Conservation (phyloP, 306 rosid genomes). For the Cyamopsis tetragonoloba region DNA sequence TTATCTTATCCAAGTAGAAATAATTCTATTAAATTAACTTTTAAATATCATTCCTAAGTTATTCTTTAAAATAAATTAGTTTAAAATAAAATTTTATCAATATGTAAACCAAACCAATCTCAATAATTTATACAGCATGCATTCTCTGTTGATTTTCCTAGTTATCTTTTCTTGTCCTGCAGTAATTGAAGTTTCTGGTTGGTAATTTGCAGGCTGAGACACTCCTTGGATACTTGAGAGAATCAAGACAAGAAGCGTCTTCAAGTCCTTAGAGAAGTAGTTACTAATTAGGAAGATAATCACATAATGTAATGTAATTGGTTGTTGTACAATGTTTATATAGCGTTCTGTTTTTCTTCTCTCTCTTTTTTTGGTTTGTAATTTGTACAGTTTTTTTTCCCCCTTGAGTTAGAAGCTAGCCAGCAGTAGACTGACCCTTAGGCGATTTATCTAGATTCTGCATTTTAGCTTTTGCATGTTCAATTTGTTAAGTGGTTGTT, state of each 20-base stretch:
- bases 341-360: too few relatives aligned
- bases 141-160: not conserved
- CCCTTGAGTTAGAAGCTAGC: slow-evolving; percentile 37
- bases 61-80: not conserved
- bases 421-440: slow-evolving; percentile 36
- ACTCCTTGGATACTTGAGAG: slow-evolving; percentile 77
- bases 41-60: not conserved
- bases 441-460: slow-evolving; percentile 42
- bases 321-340: slow-evolving; percentile 33
- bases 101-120: not conserved
- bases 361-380: slow-evolving; percentile 29
- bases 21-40: not conserved
- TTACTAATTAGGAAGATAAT: slow-evolving; percentile 36
- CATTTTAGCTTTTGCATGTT: slow-evolving; percentile 3
- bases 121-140: not conserved
- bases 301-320: slow-evolving; percentile 32
- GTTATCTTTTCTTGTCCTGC: not conserved
- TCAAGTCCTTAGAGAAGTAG: slow-evolving; percentile 41
- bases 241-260: slow-evolving; percentile 69
- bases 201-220: slow-evolving; percentile 73
- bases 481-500: slow-evolving; percentile 29
- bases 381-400: slow-evolving; percentile 57
- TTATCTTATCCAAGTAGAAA: not conserved
- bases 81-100: not conserved
- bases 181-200: not conserved